Base-by-base conservation (phyloP, 1,139 yeast genomes). In the Oligophagozyma castellii region DNA sequence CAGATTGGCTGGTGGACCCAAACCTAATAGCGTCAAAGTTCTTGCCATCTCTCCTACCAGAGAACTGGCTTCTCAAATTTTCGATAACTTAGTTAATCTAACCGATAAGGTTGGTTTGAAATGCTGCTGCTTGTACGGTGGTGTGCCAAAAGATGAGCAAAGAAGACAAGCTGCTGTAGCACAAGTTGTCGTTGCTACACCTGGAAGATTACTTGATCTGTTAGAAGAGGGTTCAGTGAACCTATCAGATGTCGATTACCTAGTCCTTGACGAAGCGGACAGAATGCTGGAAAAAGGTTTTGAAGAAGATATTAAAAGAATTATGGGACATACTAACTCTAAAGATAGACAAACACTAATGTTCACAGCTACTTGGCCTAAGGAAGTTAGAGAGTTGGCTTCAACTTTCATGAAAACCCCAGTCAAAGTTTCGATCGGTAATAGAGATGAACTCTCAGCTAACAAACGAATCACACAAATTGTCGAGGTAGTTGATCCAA, bases 301-400 rank as follows among this genome's bases (percentile, higher is more conserved):
- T 49, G 98, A 89, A 59, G 93, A 86, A 53, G 98, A 86, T 56
- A 89, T 89, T 52, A 83, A 80, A 56, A 64, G 66, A 39, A 83
- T 92, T 40, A 74, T 89, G 48, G 73, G 94, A 53, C 93, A 80
- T 54, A 83, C 95, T 0, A 69, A 80, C 40, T 81, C 93, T 6
- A 72, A 71, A 37, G 70, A 73, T 44, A 78, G 98, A 67, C 98
- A 89, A 65, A 89, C 98, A 12, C 67, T 89, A 51, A 83, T 89
- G 95, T 89, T 89, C 63, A 81, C 95, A 27, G 98, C 98, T 42
- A 89, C 98, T 30, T 89, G 93, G 93, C 98, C 98, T 40, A 77
- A 81, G 54, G 95, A 86, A 59, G 96, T 89, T 26, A 75, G 96
- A 50, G 93, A 84, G 39, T 67, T 89, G 39, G 98, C 98, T 10